Conservation (phyloP, 2,329 filamentous ascomycete genomes). For the Fusarium sp. region DNA sequence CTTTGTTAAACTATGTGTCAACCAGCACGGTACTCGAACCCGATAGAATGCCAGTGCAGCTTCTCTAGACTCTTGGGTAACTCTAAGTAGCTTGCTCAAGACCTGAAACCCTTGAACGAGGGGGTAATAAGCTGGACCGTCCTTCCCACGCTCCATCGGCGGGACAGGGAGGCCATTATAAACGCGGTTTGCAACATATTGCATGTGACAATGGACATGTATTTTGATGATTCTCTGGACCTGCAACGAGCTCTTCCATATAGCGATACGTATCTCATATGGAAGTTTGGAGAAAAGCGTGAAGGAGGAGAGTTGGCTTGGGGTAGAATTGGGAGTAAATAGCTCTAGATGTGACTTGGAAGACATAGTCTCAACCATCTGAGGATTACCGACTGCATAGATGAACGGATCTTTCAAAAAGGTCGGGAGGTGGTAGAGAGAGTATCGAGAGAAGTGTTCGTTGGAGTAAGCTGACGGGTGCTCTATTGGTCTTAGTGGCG, state of each 20-base stretch:
- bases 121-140: not conserved
- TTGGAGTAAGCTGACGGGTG: too few species aligned
- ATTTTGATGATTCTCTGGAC: not conserved
- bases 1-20: not conserved
- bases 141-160: not conserved
- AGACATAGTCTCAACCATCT: not conserved
- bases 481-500: too few species aligned
- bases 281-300: not conserved
- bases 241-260: not conserved
- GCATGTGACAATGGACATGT: not conserved
- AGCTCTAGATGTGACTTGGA: not conserved
- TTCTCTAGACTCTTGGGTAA: not conserved
- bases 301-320: not conserved
- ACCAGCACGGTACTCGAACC: not conserved
- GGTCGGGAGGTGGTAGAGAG: too few species aligned
- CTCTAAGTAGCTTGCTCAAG: not conserved
- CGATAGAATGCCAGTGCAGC: not conserved
- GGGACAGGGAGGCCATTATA: not conserved
- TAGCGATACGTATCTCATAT: not conserved
- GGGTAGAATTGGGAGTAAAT: too few species aligned
- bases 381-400: too few species aligned
- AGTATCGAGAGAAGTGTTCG: too few species aligned
- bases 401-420: too few species aligned
- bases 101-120: not conserved
- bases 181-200: not conserved